Evolutionary conservation across 129 eudicot species (phyloP), one percentile per base, ranked within the genome.

Genomic region (Apium graveolens): DNA sequence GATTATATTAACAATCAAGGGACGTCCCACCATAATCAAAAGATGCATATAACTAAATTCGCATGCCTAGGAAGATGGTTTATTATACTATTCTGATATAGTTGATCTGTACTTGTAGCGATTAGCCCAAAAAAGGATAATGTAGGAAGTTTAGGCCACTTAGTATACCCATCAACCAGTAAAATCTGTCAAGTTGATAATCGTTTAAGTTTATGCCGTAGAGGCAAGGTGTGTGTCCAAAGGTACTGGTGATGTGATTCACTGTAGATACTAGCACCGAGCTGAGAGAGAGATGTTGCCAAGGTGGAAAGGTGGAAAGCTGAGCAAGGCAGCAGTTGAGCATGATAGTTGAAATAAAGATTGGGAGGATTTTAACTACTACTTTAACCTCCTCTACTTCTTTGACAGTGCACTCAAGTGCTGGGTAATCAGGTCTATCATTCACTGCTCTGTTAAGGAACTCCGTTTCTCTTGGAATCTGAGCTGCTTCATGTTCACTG

Each of bases 291-390:
- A 29, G 71, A 65, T 65, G 71, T 65, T 65, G 71, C 71, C 38
- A 65, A 65, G 11, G 71, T 0, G 26, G 34, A 68, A 68, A 68
- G 73, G 73, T 68, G 73, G 98, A 93, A 65, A 93, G 93, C 86
- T 93, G 97, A 62, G 98, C 98, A 32, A 93, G 93, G 86, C 97
- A 93, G 87, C 98, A 91, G 87, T 93, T 93, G 32, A 93, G 97
- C 91, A 89, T 87, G 53, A 91, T 85, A 78, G 98, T 93, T 18
- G 89, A 89, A 45, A 85, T 78, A 85, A 93, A 91, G 11, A 91
- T 88, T 0, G 98, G 98, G 51, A 93, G 84, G 77, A 84, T 88
- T 46, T 83, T 83, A 21, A 91, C 78, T 42, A 93, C 98, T 21
- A 87, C 81, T 77, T 89, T 91, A 70, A 86, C 95, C 49, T 91